A percentile compares a stretch with the other conserved stretches of the same genome.
phyloP scores from a whole-genome alignment of 768 basidiomycete genomes.

The Pluteus cervinus region DNA sequence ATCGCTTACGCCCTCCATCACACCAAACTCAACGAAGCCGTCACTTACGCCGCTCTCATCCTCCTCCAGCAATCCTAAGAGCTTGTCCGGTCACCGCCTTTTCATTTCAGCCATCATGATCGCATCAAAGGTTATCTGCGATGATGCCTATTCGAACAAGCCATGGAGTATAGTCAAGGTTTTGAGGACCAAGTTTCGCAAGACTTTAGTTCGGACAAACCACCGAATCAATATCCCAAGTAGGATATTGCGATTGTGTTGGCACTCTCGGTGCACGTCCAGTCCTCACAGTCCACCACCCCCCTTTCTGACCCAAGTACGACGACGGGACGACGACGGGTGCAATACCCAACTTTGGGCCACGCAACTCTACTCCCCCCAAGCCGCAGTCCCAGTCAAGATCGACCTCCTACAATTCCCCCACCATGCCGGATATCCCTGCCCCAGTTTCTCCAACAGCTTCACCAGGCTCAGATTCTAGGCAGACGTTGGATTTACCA shows the following conservation, averaged over 20 bases:
- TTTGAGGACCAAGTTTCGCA: constrained; percentile 56
- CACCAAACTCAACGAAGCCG: constrained; percentile 64
- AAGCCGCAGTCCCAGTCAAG: constrained; percentile 24
- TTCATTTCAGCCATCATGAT: constrained; percentile 95
- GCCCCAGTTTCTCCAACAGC: too few relatives aligned
- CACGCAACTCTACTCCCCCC: constrained; percentile 25
- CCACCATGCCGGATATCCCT: too few relatives aligned
- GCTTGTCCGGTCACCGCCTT: constrained; percentile 83
- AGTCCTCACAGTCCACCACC: constrained; percentile 30
- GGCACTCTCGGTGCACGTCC: constrained; percentile 46
- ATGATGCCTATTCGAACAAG: constrained; percentile 92
- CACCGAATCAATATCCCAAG: constrained; percentile 52
- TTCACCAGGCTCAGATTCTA: too few relatives aligned
- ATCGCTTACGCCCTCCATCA: constrained; percentile 87
- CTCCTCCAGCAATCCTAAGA: constrained; percentile 78
- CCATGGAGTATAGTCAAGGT: constrained; percentile 79
- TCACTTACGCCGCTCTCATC: constrained; percentile 62
- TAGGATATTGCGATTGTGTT: constrained; percentile 59
- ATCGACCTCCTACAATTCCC: too few relatives aligned
- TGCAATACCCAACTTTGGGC: constrained; percentile 42
- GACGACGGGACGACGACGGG: too few relatives aligned
- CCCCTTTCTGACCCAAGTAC: constrained; percentile 36
- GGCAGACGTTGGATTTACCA: too few relatives aligned
- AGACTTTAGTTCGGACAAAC: constrained; percentile 51
- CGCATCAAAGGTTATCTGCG: constrained; percentile 86